A percentile compares a stretch with the other conserved stretches of the same genome.
These are phyloP conservation scores for Lepidium africanum DNA, from an alignment of 345 rosid genomes.

Conservation along the genomic window DNA sequence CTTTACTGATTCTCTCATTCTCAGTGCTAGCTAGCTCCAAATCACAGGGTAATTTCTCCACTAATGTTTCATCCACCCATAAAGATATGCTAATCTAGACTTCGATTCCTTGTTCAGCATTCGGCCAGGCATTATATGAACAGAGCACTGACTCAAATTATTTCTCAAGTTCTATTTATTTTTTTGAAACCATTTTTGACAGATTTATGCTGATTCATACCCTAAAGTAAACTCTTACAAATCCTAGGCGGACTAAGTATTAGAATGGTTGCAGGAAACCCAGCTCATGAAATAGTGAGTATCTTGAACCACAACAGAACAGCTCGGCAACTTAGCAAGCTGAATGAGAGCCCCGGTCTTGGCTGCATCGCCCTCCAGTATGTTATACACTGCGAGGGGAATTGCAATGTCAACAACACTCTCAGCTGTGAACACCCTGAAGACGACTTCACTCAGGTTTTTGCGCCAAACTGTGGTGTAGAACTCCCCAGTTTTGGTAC, in stretches of 20 bases:
- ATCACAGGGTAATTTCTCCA: conserved; percentile 36
- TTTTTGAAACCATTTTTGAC: background rate
- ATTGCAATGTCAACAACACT: conserved; percentile 48
- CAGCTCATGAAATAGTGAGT: conserved; percentile 66
- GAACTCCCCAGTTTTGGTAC: conserved; percentile 69
- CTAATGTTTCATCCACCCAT: background rate
- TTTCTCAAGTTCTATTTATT: background rate
- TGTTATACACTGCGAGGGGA: conserved; percentile 57
- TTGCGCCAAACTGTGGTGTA: conserved; percentile 80
- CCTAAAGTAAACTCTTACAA: background rate
- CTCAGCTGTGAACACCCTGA: conserved; percentile 57
- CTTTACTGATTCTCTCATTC: conserved; percentile 31
- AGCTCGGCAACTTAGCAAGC: conserved; percentile 40
- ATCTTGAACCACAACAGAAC: conserved; percentile 70
- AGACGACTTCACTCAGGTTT: conserved; percentile 68
- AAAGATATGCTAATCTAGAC: conserved; percentile 5
- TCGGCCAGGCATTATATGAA: background rate
- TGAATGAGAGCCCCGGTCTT: conserved; percentile 72
- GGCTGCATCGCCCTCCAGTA: conserved; percentile 90
- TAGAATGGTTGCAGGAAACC: conserved; percentile 45
- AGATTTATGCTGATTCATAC: background rate
- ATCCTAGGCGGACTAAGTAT: background rate
- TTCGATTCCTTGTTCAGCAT: background rate
- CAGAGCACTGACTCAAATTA: background rate
- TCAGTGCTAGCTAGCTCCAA: conserved; percentile 45